A percentile compares a stretch with the other conserved stretches of the same genome.
These are phyloP conservation scores for Cladorrhinum sp. DNA, from an alignment of 2,329 filamentous ascomycete species.

Conservation along the genomic window DNA sequence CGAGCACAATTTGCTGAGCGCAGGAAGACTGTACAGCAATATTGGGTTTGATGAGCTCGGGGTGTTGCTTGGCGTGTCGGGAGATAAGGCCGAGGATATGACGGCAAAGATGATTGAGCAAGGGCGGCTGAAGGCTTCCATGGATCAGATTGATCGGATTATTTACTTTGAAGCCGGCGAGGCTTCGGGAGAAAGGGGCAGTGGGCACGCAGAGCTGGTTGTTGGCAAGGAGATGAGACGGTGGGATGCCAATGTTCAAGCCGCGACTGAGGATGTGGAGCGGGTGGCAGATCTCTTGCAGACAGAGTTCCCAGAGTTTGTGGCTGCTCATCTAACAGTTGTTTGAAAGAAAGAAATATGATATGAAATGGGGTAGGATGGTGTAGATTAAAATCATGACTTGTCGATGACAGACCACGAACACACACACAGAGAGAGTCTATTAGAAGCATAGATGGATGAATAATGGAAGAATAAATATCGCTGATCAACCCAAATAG, in stretches of 20 bases:
- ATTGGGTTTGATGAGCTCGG: slow-evolving; percentile 75
- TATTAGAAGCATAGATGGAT: slow-evolving; percentile 6
- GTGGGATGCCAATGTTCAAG: slow-evolving; percentile 88
- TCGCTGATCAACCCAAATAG: too few relatives aligned
- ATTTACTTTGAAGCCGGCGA: slow-evolving; percentile 83
- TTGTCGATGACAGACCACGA: background rate
- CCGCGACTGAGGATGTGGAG: slow-evolving; percentile 69
- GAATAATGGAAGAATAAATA: slow-evolving; percentile 5
- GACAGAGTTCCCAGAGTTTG: slow-evolving; percentile 64
- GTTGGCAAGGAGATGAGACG: slow-evolving; percentile 71
- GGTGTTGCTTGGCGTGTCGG: slow-evolving; percentile 71
- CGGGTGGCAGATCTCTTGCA: slow-evolving; percentile 44
- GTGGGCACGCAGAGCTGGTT: slow-evolving; percentile 59
- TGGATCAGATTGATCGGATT: slow-evolving; percentile 87
- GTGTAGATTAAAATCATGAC: background rate
- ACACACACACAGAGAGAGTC: background rate
- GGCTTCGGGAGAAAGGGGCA: slow-evolving; percentile 66
- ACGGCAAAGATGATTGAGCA: slow-evolving; percentile 96
- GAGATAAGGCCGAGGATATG: slow-evolving; percentile 82
- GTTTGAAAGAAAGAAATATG: slow-evolving; percentile 9
- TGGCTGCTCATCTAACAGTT: slow-evolving; percentile 22
- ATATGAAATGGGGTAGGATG: background rate
- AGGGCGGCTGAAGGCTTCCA: slow-evolving; percentile 78
- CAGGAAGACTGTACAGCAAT: slow-evolving; percentile 75
- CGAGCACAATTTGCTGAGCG: slow-evolving; percentile 90